These are phyloP conservation scores for Erysimum cheiranthoides DNA, from an alignment of 345 rosid species.

Conservation along the genomic window DNA sequence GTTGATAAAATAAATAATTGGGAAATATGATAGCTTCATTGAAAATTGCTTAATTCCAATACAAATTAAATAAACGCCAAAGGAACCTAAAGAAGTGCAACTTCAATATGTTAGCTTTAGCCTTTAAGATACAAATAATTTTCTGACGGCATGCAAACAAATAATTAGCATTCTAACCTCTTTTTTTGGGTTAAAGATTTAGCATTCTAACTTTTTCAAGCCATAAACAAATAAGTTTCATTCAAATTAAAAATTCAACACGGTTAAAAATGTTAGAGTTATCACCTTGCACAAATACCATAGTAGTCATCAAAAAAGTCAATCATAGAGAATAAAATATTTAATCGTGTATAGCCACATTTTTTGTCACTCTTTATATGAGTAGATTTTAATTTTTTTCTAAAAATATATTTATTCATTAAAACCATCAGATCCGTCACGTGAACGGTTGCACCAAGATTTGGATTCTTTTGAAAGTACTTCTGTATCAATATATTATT, in stretches of 20 bases:
- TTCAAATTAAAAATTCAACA: not conserved
- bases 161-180: no score
- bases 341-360: not conserved
- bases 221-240: not conserved
- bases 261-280: not conserved
- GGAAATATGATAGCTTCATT: not conserved
- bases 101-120: no score
- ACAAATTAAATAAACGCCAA: no score
- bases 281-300: conserved; percentile 8
- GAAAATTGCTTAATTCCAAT: not conserved
- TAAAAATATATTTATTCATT: conserved; percentile 19
- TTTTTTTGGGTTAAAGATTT: no score
- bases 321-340: not conserved
- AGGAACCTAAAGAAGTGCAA: no score
- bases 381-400: not conserved
- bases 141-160: not conserved
- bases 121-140: not conserved
- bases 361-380: not conserved
- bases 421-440: conserved; percentile 41
- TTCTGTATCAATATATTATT: not conserved
- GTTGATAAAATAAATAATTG: not conserved
- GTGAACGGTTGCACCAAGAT: conserved; percentile 44
- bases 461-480: conserved; percentile 40
- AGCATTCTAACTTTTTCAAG: not conserved
- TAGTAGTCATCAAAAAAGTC: conserved; percentile 27